Conservation (phyloP, 1,139 yeast genomes). For the Protomyces lactucae-debilis region DNA sequence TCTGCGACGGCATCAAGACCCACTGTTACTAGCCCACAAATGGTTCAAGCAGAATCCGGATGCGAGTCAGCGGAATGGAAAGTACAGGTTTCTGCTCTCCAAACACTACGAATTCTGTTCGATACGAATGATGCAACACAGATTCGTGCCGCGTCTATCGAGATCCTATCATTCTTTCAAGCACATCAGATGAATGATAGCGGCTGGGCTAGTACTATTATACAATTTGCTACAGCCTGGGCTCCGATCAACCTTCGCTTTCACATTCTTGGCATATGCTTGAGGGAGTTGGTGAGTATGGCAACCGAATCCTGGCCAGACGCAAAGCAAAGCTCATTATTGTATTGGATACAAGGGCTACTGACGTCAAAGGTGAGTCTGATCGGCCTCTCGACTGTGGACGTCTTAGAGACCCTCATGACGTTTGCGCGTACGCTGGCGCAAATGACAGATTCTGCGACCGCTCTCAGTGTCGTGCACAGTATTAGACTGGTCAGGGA, state of each 20-base stretch:
- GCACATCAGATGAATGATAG: conserved; percentile 34
- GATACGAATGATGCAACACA: conserved; percentile 42
- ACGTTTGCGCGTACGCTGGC: conserved; percentile 53
- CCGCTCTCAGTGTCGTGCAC: not conserved
- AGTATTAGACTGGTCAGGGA: not conserved
- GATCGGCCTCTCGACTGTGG: conserved; percentile 86
- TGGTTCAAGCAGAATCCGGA: not conserved
- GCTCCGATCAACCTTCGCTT: conserved; percentile 86
- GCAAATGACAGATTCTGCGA: conserved; percentile 1
- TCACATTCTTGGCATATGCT: conserved; percentile 51
- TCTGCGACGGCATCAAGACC: conserved; percentile 19
- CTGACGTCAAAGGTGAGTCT: conserved; percentile 75
- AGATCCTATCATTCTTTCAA: conserved; percentile 40
- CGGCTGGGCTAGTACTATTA: conserved; percentile 54
- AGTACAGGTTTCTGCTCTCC: conserved; percentile 32
- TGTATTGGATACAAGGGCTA: conserved; percentile 58
- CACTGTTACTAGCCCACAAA: not conserved
- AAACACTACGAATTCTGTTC: conserved; percentile 41
- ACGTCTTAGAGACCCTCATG: conserved; percentile 62
- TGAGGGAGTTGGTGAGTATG: conserved; percentile 37
- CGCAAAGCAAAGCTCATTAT: conserved; percentile 47
- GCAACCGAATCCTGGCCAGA: conserved; percentile 36
- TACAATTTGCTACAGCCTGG: conserved; percentile 67
- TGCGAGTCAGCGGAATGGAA: conserved; percentile 26
- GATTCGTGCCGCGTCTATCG: conserved; percentile 40